Conservation (phyloP, 2,329 filamentous ascomycete species). For the Raffaelea ambrosiae region DNA sequence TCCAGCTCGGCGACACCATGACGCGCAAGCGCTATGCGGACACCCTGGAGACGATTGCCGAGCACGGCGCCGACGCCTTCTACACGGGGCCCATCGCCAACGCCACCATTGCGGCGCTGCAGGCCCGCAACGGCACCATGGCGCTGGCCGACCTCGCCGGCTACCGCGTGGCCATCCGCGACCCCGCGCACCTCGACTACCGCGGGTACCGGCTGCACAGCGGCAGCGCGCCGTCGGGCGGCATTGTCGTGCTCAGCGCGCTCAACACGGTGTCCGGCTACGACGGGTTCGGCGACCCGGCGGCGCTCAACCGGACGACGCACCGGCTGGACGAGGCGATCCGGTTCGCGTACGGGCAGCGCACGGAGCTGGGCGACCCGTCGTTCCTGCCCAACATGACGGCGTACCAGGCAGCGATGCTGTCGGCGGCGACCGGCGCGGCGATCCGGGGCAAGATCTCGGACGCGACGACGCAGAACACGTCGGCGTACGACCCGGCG, state of each 20-base stretch:
- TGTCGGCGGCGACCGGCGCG: conserved; percentile 53
- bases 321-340: conserved; percentile 80
- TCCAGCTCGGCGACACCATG: conserved; percentile 64
- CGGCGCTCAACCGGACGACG: conserved; percentile 51
- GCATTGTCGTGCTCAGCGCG: conserved; percentile 61
- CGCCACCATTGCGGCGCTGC: conserved; percentile 61
- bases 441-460: conserved; percentile 39
- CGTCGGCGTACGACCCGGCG: conserved; percentile 34
- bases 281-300: conserved; percentile 47
- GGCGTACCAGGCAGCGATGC: conserved; percentile 48
- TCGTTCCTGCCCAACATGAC: conserved; percentile 55
- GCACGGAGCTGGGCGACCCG: conserved; percentile 69
- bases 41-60: conserved; percentile 62
- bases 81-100: conserved; percentile 63
- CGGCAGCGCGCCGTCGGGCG: conserved; percentile 64
- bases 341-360: conserved; percentile 69
- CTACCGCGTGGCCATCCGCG: conserved; percentile 59
- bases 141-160: conserved; percentile 61
- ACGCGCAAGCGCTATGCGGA: conserved; percentile 66
- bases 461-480: conserved; percentile 27
- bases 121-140: conserved; percentile 64
- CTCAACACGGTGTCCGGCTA: conserved; percentile 64
- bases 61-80: conserved; percentile 57
- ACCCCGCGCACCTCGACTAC: conserved; percentile 54
- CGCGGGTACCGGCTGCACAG: conserved; percentile 61